phyloP scores from a whole-genome alignment of 2,329 filamentous ascomycete genomes.

The Nemania diffusa region DNA sequence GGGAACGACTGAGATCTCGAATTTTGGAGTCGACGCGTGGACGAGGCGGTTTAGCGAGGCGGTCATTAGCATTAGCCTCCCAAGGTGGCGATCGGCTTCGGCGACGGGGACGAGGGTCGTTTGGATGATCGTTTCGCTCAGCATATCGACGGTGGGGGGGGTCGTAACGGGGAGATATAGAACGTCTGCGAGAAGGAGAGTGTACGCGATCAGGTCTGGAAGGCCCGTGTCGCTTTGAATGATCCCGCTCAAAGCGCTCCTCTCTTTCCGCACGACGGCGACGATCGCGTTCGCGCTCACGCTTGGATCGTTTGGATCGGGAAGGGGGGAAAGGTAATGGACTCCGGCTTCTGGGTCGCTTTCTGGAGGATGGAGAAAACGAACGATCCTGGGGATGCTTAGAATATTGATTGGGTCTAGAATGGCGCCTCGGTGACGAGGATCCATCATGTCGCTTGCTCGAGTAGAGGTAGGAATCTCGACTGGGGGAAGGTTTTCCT shows the following conservation, averaged over 20 bases:
- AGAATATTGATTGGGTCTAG: constrained; percentile 51
- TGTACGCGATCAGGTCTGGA: constrained; percentile 35
- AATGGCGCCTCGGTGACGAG: constrained; percentile 45
- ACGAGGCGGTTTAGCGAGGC: constrained; percentile 35
- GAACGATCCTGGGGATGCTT: constrained; percentile 49
- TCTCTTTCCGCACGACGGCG: constrained; percentile 42
- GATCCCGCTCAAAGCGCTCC: constrained; percentile 43
- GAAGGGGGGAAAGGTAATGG: constrained; percentile 51
- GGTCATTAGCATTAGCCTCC: constrained; percentile 40
- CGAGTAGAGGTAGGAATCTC: constrained; percentile 37
- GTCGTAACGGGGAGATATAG: constrained; percentile 44
- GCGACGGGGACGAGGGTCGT: constrained; percentile 38
- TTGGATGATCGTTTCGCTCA: constrained; percentile 42
- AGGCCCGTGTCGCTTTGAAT: constrained; percentile 38
- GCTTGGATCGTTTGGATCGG: constrained; percentile 58
- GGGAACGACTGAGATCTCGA: constrained; percentile 46
- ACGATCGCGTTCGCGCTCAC: constrained; percentile 48
- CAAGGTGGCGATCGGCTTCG: constrained; percentile 45
- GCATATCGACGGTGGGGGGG: constrained; percentile 39
- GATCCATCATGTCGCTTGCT: constrained; percentile 49
- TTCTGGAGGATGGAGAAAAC: constrained; percentile 54
- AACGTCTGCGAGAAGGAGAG: constrained; percentile 44
- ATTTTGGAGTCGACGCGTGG: constrained; percentile 39
- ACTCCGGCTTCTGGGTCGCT: constrained; percentile 57
- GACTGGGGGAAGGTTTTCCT: constrained; percentile 35